Evolutionary conservation across 805 yeast genomes (phyloP).

Genomic region (Wickerhamiella dianesei): DNA sequence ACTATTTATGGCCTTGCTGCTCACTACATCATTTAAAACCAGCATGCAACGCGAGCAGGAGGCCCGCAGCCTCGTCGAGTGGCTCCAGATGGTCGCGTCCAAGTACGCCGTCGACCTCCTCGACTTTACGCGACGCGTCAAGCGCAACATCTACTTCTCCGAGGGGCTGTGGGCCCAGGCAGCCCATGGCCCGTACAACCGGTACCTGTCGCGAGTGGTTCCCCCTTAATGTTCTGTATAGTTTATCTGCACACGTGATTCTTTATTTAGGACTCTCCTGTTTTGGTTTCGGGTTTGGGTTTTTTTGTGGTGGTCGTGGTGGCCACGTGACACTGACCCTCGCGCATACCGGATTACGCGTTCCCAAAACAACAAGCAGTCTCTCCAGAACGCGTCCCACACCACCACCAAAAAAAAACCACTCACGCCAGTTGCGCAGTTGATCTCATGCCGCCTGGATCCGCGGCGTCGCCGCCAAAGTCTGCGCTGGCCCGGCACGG

Average conservation of each 20-base stretch:
- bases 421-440: too few relatives aligned
- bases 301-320: too few relatives aligned
- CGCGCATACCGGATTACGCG: neutral
- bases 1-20: conserved; percentile 10
- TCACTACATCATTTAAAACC: conserved; percentile 6
- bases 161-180: conserved; percentile 18
- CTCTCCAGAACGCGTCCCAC: neutral
- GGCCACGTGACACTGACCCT: too few relatives aligned
- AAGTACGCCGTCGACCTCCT: conserved; percentile 15
- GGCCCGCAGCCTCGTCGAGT: conserved; percentile 10
- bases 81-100: conserved; percentile 14
- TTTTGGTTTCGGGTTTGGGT: too few relatives aligned
- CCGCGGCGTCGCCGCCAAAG: conserved; percentile 5
- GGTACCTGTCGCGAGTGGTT: conserved; percentile 10
- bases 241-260: neutral
- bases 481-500: conserved; percentile 20
- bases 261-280: too few relatives aligned
- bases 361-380: neutral
- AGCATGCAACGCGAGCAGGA: conserved; percentile 9
- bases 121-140: conserved; percentile 10
- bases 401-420: too few relatives aligned
- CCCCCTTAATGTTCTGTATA: too few relatives aligned
- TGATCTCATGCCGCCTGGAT: too few relatives aligned
- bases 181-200: conserved; percentile 12
- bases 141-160: conserved; percentile 12